Percentiles rank a stretch among this genome's conserved stretches.
Evolutionary conservation across 202 grass and related monocot genomes (phyloP).

Genomic region (Eragrostis tef): DNA sequence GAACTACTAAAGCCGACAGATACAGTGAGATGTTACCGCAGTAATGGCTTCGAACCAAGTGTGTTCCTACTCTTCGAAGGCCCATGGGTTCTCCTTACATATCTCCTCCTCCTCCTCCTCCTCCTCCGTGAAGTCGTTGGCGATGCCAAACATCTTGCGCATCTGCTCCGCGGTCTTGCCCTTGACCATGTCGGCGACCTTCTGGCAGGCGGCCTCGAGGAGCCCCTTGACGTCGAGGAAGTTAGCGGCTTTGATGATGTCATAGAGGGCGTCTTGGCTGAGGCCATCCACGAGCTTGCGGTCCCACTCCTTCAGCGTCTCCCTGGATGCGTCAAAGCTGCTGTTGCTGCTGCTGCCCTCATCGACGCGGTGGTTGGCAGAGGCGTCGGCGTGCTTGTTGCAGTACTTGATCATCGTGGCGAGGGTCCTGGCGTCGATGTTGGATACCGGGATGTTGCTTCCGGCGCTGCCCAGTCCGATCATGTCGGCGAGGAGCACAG

Average conservation of each 20-base stretch:
- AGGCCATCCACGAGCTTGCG: too few species aligned
- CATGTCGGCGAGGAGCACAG: not conserved
- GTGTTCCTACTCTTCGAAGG: not conserved
- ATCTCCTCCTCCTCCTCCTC: conserved; percentile 45
- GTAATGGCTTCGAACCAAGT: not conserved
- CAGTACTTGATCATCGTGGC: conserved; percentile 52
- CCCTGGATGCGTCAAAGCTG: too few species aligned
- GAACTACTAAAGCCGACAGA: not conserved
- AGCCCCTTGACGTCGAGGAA: too few species aligned
- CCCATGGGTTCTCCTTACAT: conserved; percentile 11
- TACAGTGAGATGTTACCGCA: conserved; percentile 25
- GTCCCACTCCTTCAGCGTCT: too few species aligned
- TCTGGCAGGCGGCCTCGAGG: too few species aligned
- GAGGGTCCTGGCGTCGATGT: conserved; percentile 37
- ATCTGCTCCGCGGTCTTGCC: too few species aligned
- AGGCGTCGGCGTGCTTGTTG: conserved; percentile 30
- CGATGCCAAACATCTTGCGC: too few species aligned
- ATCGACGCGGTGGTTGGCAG: not conserved
- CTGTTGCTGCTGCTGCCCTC: too few species aligned
- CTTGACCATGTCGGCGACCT: too few species aligned
- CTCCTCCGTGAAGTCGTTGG: not conserved
- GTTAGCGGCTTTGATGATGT: too few species aligned
- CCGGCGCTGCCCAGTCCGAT: conserved; percentile 28
- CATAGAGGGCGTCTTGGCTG: too few species aligned
- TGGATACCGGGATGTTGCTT: conserved; percentile 41